Base-by-base conservation (phyloP, 768 basidiomycete species). In the Pulveroboletus sp. region DNA sequence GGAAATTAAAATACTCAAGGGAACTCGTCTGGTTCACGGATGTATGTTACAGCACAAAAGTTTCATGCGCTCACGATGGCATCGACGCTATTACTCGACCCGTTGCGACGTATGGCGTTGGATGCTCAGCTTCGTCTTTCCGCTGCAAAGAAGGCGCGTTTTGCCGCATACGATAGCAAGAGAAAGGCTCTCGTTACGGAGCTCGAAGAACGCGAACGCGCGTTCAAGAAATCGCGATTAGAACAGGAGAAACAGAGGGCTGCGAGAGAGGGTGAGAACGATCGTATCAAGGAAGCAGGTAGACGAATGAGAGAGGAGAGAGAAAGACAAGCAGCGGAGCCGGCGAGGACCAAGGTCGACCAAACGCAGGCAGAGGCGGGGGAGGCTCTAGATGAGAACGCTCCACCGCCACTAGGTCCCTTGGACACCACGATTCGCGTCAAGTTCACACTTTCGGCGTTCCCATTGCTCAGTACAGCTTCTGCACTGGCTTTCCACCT, bases 21-120 rank as follows among this genome's bases (percentile, higher is more conserved):
- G 8, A 35, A 17, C 4, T 30, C n/a, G 45, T 28, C 10, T 26
- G 28, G 18, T 35, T 50, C 36, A 56, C 39, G n/a, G 1, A 41
- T 4, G 36, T 26, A 24, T 24, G 17, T 41, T 24, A 27, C 50
- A 81, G 86, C 86, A 2, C 77, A 82, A 49, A 86, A 89, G 63
- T 92, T 93, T 61, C 89, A 93, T 62, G 87, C 87, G 49, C 78
- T 93, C 43, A 91, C 85, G 48, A 81, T 82, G 52, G 87, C 89
- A 0, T 86, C 89, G 58, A 84, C 90, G 63, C 73, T 90, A 2
- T 73, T 93, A 6, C 83, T 91, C 49, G 90, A 92, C 58, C 89
- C 89, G 5, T 68, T 88, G 30, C 81, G 85, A 33, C 81, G 87
- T 17, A 73, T 90, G 37, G 89, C 86, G 0, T 73, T 93, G 47